phyloP scores from a whole-genome alignment of 2,329 filamentous ascomycete species.

The Furcasterigmium furcatum region DNA sequence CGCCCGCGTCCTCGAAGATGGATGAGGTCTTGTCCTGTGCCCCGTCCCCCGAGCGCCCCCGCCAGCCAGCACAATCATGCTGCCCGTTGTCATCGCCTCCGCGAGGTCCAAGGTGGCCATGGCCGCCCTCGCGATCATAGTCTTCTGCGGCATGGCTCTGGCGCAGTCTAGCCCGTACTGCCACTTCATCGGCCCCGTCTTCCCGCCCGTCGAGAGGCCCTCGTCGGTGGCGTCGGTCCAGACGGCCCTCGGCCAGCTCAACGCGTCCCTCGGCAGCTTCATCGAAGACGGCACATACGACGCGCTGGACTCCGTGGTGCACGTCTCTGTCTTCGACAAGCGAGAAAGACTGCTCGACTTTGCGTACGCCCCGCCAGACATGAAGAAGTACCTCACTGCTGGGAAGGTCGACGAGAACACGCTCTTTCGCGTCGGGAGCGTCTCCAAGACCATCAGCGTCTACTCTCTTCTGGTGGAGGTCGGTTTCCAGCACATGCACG shows the following conservation, averaged over 20 bases:
- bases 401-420: constrained; percentile 24
- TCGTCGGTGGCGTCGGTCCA: background rate
- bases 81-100: no score
- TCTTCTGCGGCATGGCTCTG: no score
- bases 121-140: no score
- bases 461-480: constrained; percentile 18
- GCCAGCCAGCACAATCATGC: no score
- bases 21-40: no score
- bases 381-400: constrained; percentile 7
- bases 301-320: background rate
- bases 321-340: background rate
- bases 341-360: background rate
- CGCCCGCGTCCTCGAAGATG: no score
- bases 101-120: no score
- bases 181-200: background rate
- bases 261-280: background rate
- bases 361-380: background rate
- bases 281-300: background rate
- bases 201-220: background rate
- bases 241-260: background rate
- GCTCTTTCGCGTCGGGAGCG: constrained; percentile 28
- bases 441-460: constrained; percentile 28
- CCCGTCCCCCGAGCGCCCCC: no score
- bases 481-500: constrained; percentile 15
- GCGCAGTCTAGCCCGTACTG: background rate